Evolutionary conservation across 805 yeast species (phyloP), one percentile per base, ranked within the genome.

Genomic region (Saccharomycopsis sp.): DNA sequence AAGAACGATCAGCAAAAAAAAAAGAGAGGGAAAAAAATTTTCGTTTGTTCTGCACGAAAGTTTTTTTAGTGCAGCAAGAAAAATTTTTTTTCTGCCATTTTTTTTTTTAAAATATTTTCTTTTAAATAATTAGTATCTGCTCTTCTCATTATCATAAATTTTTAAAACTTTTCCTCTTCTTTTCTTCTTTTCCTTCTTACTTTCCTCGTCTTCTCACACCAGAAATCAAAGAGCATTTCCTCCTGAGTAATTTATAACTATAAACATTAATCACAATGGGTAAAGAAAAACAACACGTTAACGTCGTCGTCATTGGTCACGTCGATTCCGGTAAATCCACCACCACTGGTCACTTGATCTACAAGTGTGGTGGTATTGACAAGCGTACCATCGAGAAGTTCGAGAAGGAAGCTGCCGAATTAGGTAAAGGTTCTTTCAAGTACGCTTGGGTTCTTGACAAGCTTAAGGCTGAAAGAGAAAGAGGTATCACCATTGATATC

Each of bases 271-370:
- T 61, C 55, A 64, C 57, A 62, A 60, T 56, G 59, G 97, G 97
- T 86, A 90, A 90, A 81, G 97, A 85, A 75, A 92, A 93, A 87
- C 74, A 83, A 81, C 98, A 93, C 89, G 89, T 93, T 84, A 93
- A 93, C 97, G 96, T 93, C 83, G 99, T 94, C 80, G 98, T 94
- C 78, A 93, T 93, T 80, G 99, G 98, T 82, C 98, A 93, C 96
- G 98, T 94, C 97, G 98, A 93, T 83, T 92, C 97, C 73, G 93
- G 93, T 82, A 88, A 89, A 84, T 93, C 97, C 67, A 92, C 98
- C 76, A 93, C 97, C 81, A 92, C 98, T 78, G 97, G 97, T 81
- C 97, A 92, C 87, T 88, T 92, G 82, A 91, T 92, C 77, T 92
- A 78, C 96, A 91, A 91, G 93, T 92, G 97, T 84, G 97, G 97